These are phyloP conservation scores for Incumbomyces lentus DNA, from an alignment of 2,329 filamentous ascomycete genomes.

Conservation along the genomic window DNA sequence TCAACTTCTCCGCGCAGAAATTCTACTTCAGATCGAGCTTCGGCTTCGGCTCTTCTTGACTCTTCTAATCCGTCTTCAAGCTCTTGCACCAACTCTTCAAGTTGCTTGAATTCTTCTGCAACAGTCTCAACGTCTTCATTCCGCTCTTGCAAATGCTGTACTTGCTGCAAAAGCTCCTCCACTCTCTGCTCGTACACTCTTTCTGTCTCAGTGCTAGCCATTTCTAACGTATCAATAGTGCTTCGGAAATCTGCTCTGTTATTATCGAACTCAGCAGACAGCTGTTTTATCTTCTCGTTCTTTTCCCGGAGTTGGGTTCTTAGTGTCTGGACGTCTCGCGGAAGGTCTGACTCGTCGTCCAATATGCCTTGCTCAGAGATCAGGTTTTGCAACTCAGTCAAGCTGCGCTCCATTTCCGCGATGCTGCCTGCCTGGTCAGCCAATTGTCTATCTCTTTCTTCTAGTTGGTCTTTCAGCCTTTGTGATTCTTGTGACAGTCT, in stretches of 20 bases:
- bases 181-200: conserved; percentile 69
- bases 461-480: conserved; percentile 60
- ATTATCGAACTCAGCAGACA: conserved; percentile 88
- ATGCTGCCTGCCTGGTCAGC: conserved; percentile 75
- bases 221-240: conserved; percentile 90
- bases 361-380: conserved; percentile 10
- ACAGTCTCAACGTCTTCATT: conserved; percentile 87
- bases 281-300: conserved; percentile 88
- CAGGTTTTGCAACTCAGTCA: conserved; percentile 69
- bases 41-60: conserved; percentile 83
- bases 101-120: conserved; percentile 80
- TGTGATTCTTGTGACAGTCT: conserved; percentile 60
- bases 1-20: conserved; percentile 93
- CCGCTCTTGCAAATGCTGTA: conserved; percentile 65
- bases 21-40: conserved; percentile 90
- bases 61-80: conserved; percentile 95
- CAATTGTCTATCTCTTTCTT: conserved; percentile 78
- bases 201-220: conserved; percentile 89
- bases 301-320: conserved; percentile 80
- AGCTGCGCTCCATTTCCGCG: conserved; percentile 77
- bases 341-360: conserved; percentile 32
- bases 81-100: conserved; percentile 93
- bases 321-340: conserved; percentile 62
- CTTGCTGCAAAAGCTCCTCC: conserved; percentile 60
- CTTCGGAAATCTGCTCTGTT: conserved; percentile 93